A percentile compares a stretch with the other conserved stretches of the same genome.
These are phyloP conservation scores for Bryum argenteum DNA, from an alignment of 225 moss, liverwort and hornwort genomes.

Conservation along the genomic window DNA sequence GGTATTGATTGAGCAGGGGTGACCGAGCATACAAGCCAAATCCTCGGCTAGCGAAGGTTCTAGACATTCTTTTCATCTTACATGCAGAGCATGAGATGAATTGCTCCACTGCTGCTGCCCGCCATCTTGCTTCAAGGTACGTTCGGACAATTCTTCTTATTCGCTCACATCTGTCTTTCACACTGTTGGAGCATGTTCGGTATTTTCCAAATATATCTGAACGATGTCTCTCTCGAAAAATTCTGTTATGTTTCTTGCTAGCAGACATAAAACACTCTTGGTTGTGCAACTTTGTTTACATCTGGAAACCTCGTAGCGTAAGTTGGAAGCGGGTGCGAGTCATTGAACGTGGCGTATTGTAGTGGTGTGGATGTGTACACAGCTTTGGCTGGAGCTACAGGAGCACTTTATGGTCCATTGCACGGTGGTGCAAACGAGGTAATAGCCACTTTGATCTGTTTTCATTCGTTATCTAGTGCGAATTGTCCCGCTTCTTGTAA, in stretches of 20 bases:
- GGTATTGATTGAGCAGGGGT: constrained; percentile 52
- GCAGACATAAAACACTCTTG: too few species aligned
- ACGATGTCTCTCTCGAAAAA: too few species aligned
- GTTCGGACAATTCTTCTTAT: background rate
- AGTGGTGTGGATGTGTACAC: constrained; percentile 98
- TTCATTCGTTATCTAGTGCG: background rate
- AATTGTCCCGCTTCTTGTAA: too few species aligned
- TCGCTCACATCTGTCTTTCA: too few species aligned
- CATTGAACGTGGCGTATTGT: constrained; percentile 20
- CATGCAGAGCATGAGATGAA: constrained; percentile 99
- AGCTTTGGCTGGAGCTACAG: constrained; percentile 90
- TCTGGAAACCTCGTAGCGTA: too few species aligned
- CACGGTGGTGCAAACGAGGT: constrained; percentile 99
- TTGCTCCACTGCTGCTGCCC: constrained; percentile 97
- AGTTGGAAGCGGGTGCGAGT: too few species aligned
- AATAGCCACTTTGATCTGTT: constrained; percentile 1
- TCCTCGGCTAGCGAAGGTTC: constrained; percentile 76
- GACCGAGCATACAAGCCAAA: constrained; percentile 87
- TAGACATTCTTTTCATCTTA: constrained; percentile 92
- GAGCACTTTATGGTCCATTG: constrained; percentile 92
- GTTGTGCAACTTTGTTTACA: too few species aligned
- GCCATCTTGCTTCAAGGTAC: constrained; percentile 93
- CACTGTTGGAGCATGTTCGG: too few species aligned
- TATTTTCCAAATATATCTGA: too few species aligned
- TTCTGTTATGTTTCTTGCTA: too few species aligned